Conservation (phyloP, 2,329 filamentous ascomycete genomes). For the Thielaviopsis musarum region DNA sequence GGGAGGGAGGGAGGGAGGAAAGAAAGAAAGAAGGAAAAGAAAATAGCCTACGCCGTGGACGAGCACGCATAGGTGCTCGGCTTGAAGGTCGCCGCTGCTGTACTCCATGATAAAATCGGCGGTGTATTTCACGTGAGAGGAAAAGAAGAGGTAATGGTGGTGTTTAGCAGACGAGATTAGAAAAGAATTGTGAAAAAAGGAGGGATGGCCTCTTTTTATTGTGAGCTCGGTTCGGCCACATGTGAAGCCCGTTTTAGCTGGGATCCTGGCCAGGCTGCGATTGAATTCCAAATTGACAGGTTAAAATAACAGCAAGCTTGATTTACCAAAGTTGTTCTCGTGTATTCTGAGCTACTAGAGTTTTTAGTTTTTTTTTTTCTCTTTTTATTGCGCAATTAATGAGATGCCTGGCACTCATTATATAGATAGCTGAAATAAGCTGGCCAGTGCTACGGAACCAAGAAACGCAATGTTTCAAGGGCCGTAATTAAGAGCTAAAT, state of each 20-base stretch:
- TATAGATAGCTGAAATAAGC: neutral
- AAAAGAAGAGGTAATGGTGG: neutral
- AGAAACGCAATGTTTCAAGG: too few relatives aligned
- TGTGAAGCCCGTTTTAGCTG: too few relatives aligned
- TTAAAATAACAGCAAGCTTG: too few relatives aligned
- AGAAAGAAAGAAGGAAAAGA: neutral
- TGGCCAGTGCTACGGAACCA: neutral
- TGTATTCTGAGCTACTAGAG: too few relatives aligned
- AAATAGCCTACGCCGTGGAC: slow-evolving; percentile 49
- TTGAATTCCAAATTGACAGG: too few relatives aligned
- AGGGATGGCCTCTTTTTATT: too few relatives aligned
- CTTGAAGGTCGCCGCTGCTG: slow-evolving; percentile 33
- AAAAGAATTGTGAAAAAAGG: too few relatives aligned
- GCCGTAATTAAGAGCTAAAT: neutral
- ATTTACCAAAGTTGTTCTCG: too few relatives aligned
- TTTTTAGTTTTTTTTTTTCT: neutral
- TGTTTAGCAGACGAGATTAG: too few relatives aligned
- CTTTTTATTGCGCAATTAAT: neutral
- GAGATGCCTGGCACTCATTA: neutral
- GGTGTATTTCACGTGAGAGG: neutral
- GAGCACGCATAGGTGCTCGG: slow-evolving; percentile 59
- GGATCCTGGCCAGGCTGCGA: too few relatives aligned
- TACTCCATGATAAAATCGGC: slow-evolving; percentile 18
- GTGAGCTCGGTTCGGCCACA: too few relatives aligned
- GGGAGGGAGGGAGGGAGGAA: neutral